Base-by-base conservation (phyloP, 164 flowering plant genomes). In the Liquidambar formosana region DNA sequence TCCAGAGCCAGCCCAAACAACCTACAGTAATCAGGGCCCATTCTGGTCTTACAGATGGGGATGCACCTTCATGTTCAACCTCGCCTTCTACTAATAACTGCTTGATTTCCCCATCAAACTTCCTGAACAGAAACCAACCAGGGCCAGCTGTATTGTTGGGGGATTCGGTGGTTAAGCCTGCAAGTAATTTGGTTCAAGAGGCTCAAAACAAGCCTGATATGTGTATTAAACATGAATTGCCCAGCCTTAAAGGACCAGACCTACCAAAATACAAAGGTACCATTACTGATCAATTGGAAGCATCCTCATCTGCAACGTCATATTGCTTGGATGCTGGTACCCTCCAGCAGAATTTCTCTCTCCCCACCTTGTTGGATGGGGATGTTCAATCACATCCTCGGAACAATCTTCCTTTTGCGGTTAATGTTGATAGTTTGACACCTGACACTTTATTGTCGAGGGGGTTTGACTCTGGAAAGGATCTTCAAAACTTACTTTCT, bases 1-100 rank as follows among this genome's bases (percentile, higher is more conserved):
- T 78, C 41, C 85, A 82, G n/a, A 66, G 74, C 54, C 87, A 80
- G 70, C 79, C 78, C 28, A 89, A 82, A 48, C 66, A 80, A 67
- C 79, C 72, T 19, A 47, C 72, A 12, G 69, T 69, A 25, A 69
- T 71, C 51, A 79, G 81, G 79, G 77, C 79, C 22, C 85, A 81
- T 49, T 89, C 94, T 48, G 82, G 78, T 33, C 81, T 75, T 47
- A 84, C 92, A 5, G 92, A 94, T 73, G 92, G 88, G 25, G 97
- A 89, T 68, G 85, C 88, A 54, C 95, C 91, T 38, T 94, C 98
- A 68, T 90, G 94, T 74, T 90, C 97, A 48, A 87, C 94, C 47
- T 89, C 98, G 16, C 94, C 97, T 63, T 89, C 94, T 33, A 77
- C 94, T 38, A 85, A 82, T 70, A 90, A 86, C 67, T 81, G 83